Evolutionary conservation across 768 basidiomycete genomes (phyloP).

Genomic region (Gymnopilus dilepis): DNA sequence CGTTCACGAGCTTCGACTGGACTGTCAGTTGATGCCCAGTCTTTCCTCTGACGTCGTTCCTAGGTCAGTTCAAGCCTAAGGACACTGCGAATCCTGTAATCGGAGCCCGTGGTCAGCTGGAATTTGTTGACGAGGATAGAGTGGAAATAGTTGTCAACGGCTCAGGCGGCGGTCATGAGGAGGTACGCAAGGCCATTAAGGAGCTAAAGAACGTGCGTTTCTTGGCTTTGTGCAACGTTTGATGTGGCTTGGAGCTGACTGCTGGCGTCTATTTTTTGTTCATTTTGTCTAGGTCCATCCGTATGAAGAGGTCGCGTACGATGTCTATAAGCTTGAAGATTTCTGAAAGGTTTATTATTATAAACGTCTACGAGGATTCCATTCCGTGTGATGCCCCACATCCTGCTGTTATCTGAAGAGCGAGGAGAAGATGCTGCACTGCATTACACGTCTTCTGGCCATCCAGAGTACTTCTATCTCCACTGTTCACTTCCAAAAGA

Average conservation of each 20-base stretch:
- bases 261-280: slow-evolving; percentile 2
- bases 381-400: not conserved
- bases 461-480: not conserved
- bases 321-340: slow-evolving; percentile 56
- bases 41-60: not conserved
- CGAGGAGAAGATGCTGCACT: not conserved
- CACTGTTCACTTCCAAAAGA: not conserved
- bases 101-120: slow-evolving; percentile 47
- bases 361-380: not conserved
- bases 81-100: slow-evolving; percentile 49
- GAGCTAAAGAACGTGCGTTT: slow-evolving; percentile 51
- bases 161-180: slow-evolving; percentile 33
- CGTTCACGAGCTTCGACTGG: no score
- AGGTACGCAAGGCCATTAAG: slow-evolving; percentile 45
- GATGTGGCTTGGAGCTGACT: not conserved
- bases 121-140: slow-evolving; percentile 56
- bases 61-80: slow-evolving; percentile 53
- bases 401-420: not conserved
- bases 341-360: slow-evolving; percentile 31
- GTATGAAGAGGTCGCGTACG: slow-evolving; percentile 63
- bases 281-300: slow-evolving; percentile 48
- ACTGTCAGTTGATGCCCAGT: no score
- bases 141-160: slow-evolving; percentile 57
- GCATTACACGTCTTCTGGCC: not conserved
- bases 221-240: not conserved